Evolutionary conservation across 306 rosid species (phyloP), one percentile per base, ranked within the genome.

Genomic region (Acmispon strigosus): DNA sequence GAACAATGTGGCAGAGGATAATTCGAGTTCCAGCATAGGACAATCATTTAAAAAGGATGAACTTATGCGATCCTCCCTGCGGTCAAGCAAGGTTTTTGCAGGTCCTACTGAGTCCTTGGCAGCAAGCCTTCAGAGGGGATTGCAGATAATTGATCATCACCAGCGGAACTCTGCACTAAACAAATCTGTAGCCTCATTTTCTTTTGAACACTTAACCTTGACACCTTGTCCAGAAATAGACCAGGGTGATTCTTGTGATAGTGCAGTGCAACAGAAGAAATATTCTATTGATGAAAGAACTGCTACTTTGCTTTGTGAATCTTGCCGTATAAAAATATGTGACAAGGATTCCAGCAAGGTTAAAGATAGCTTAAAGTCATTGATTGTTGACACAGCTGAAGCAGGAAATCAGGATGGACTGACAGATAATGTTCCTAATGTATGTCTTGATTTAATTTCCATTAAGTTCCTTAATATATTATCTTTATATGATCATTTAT

Each of bases 61-160:
- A 51, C 66, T 74, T 57, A 42, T 83, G 54, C 82, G 78, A 44
- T 89, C 90, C 42, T 86, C 95, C 2, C 70, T 89, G 66, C 73
- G 69, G 55, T 85, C 92, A 56, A 85, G 86, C 87, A 87, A 85
- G 78, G 79, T 74, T 43, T 83, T 81, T 60, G 74, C 85, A 9
- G 96, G 92, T 61, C 97, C 95, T 1, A 80, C 97, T 0, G 96
- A 91, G 82, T 89, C 92, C 59, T 84, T 95, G 84, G 99, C 88
- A 19, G 92, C 97, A 42, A 95, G 99, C 78, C 97, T 95, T 42
- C 94, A 94, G 71, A 94, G 96, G 79, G 97, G 99, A 64, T 76
- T 95, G 49, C 85, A 91, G 74, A 87, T 95, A 67, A 91, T 95
- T 74, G 99, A 95, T 67, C 16, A 66, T 76, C 99, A 94, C 79